A percentile compares a stretch with the other conserved stretches of the same genome.
Evolutionary conservation across 768 basidiomycete genomes (phyloP).

Genomic region (Mycena sanguinolenta): DNA sequence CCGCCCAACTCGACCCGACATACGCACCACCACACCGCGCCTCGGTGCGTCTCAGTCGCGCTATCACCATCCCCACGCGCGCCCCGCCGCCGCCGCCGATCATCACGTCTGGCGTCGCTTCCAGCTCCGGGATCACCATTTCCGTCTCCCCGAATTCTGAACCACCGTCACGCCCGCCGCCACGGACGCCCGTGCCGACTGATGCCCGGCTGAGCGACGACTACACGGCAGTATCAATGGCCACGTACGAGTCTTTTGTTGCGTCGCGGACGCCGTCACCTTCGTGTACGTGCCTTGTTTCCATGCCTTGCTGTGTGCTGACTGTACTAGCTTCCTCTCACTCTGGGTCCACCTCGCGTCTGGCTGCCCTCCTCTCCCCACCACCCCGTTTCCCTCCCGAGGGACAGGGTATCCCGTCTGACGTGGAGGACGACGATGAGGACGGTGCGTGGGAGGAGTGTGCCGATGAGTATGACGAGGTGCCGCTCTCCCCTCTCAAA

Average conservation of each 20-base stretch:
- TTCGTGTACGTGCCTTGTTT: background rate
- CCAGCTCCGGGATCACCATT: background rate
- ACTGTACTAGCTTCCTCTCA: background rate
- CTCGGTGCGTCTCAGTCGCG: constrained; percentile 22
- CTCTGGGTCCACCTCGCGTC: background rate
- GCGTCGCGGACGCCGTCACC: background rate
- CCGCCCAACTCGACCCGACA: background rate
- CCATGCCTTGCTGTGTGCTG: constrained; percentile 1
- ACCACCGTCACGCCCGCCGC: constrained; percentile 21
- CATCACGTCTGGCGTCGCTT: constrained; percentile 8
- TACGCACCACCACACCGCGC: background rate
- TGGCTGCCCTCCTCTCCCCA: constrained; percentile 31
- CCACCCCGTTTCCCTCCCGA: constrained; percentile 13
- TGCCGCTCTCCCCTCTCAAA: constrained; percentile 24
- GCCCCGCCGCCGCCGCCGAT: constrained; percentile 31
- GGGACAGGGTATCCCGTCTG: constrained; percentile 9
- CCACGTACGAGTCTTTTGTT: too few species aligned
- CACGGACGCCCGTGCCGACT: constrained; percentile 29
- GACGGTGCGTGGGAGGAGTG: constrained; percentile 18
- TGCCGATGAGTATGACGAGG: constrained; percentile 13
- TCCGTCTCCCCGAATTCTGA: background rate
- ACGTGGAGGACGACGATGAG: constrained; percentile 19
- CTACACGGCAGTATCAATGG: background rate
- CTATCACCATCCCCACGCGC: constrained; percentile 22
- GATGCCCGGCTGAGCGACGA: constrained; percentile 6